Evolutionary conservation across 2,329 filamentous ascomycete genomes (phyloP), one percentile per base, ranked within the genome.

Genomic region (Aspergillus ochraceus): DNA sequence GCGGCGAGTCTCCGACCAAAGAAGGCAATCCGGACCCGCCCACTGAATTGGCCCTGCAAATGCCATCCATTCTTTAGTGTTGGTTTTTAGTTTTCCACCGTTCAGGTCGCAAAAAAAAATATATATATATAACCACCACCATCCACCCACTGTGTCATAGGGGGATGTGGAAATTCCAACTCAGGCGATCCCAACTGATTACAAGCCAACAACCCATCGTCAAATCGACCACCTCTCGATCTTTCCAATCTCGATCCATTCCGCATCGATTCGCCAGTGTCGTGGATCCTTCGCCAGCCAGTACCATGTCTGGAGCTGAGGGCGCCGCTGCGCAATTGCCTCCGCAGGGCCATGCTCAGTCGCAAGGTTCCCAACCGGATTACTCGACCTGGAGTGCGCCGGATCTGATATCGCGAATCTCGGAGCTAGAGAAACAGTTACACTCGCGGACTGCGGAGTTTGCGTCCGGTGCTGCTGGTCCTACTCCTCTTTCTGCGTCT

Each of bases 351-450:
- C 42, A 46, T n/a, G 36, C 36, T 24, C 24, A 3, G 24, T 5
- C 24, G 17, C 42, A 46, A 3, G 4, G 9, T 3, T 55, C 49
- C 32, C 55, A 62, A 42, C 61, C 70, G 42, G 77, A 83, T 66
- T 93, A 93, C 76, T 81, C 81, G 46, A 81, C 80, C 64, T 93
- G 89, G 90, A 87, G 84, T 56, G 87, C 86, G 63, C 82, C 86
- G 45, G 85, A 85, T 49, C 84, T 95, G 42, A 84, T 95, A 49
- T 78, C 84, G 64, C 84, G 89, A 46, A 86, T 96, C 50, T 83
- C 81, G 17, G 79, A 85, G 54, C 81, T 95, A 6, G 91, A 96
- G 74, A 73, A 80, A 4, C 83, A 91, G 69, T 77, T 92, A 14
- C 81, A 84, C 55, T 76, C 71, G n/a, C 80, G 81, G 49, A 82